Evolutionary conservation across 768 basidiomycete species (phyloP), one percentile per base, ranked within the genome.

Genomic region (Trametes cinnabarina): DNA sequence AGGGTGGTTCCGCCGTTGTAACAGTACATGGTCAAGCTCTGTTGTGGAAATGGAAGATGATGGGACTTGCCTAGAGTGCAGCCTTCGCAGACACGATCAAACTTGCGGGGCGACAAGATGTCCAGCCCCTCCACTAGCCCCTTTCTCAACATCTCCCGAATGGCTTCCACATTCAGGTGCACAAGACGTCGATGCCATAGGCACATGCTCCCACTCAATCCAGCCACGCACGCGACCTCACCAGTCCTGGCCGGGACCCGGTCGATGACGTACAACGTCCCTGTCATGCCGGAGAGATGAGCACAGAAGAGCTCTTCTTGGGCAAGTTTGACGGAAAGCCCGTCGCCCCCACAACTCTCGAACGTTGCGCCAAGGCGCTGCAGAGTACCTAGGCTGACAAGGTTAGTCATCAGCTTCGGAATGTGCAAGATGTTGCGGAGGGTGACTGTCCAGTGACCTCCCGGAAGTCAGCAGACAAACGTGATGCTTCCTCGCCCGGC

Each of bases 41-140:
- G 63, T n/a, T 69, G 63, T 25, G 74, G 76, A 49, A 74, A 72
- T 4, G 69, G 58, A 4, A 48, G 48, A 7, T 68, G 64, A 17
- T 71, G 68, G 9, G 66, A 61, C 53, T 79, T 78, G 1, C 72
- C 73, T 41, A 69, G 57, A 43, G 76, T 65, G 61, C 76, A 79
- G 9, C 66, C 65, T 40, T 69, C 63, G 37, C 75, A 77, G 28
- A 67, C 60, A n/a, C 55, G 49, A 37, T 51, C 49, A 37, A 32
- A 67, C 1, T 61, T 62, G 44, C 35, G 46, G 5, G 61, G 54
- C 11, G 58, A 46, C n/a, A 60, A 50, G 19, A 73, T 58, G 23
- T 55, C 28, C 14, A 72, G 62, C 23, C 71, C 69, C 1, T 56
- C 49, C 22, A 71, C 71, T 50, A 71, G 57, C 11, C 64, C 46